Conservation (phyloP, 2,329 filamentous ascomycete genomes). For the Sporothrix schenckii region DNA sequence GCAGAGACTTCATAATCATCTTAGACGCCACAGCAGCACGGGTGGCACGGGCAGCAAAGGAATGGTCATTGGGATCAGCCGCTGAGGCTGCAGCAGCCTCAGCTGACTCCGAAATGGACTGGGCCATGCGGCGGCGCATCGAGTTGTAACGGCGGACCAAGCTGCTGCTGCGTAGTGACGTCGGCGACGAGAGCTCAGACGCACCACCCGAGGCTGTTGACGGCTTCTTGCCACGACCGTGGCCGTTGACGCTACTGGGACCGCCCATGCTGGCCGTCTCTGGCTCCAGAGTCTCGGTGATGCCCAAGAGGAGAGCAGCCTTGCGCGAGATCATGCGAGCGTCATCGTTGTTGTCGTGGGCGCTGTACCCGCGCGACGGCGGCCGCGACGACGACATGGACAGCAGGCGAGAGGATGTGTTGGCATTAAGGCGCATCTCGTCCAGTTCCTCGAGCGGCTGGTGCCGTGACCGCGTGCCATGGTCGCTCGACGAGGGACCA, state of each 20-base stretch:
- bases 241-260: background rate
- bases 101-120: background rate
- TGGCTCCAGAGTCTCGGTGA: conserved; percentile 29
- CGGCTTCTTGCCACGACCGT: background rate
- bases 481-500: conserved; percentile 3
- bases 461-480: conserved; percentile 12
- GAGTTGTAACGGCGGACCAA: conserved; percentile 32
- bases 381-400: conserved; percentile 30
- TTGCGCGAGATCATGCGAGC: conserved; percentile 38
- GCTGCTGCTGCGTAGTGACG: conserved; percentile 1
- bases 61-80: conserved; percentile 12
- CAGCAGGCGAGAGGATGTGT: background rate
- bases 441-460: conserved; percentile 21
- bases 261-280: conserved; percentile 1
- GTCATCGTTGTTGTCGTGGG: conserved; percentile 35
- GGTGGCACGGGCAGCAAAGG: background rate
- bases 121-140: conserved; percentile 23
- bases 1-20: conserved; percentile 11
- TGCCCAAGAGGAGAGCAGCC: conserved; percentile 35
- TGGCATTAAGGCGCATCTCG: conserved; percentile 1
- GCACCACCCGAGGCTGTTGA: background rate
- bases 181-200: background rate
- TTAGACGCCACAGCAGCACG: conserved; percentile 14
- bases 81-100: background rate
- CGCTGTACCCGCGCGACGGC: conserved; percentile 20